Percentiles rank a stretch among this genome's conserved stretches.
Evolutionary conservation across 78 protist genomes (phyloP).

Genomic region (Dictyostelium firmibasis): DNA sequence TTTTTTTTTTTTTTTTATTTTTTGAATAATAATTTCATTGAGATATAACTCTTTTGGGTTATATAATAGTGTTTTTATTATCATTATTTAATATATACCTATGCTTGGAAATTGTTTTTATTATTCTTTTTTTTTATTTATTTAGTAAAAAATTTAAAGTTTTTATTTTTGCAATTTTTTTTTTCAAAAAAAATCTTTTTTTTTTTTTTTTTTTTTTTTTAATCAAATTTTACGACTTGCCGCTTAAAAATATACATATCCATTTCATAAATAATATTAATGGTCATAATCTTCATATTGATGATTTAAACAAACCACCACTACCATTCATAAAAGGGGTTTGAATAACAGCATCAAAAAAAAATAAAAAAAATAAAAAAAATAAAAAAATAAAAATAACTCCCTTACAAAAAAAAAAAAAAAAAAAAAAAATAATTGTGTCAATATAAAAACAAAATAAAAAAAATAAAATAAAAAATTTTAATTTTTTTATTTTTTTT

Average conservation of each 20-base stretch:
- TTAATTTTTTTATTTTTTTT: too few relatives aligned
- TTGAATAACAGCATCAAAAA: neutral
- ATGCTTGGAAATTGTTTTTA: too few relatives aligned
- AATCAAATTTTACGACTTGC: neutral
- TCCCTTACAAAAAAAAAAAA: neutral
- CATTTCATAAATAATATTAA: neutral
- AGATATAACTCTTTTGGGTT: too few relatives aligned
- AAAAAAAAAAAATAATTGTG: neutral
- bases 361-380: neutral
- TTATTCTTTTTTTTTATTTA: too few relatives aligned
- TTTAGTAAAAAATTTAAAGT: too few relatives aligned
- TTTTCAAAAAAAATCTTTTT: neutral
- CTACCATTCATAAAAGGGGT: neutral
- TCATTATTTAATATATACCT: too few relatives aligned
- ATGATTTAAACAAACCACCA: neutral
- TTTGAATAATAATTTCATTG: too few relatives aligned
- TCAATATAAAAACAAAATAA: neutral
- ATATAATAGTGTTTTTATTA: too few relatives aligned
- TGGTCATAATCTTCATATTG: neutral
- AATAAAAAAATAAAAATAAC: neutral
- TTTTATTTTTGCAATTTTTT: too few relatives aligned
- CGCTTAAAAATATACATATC: neutral
- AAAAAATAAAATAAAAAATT: too few relatives aligned
- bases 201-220: too few relatives aligned
- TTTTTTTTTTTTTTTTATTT: too few relatives aligned